Evolutionary conservation across 306 rosid species (phyloP).

Genomic region (Quercus dentata): DNA sequence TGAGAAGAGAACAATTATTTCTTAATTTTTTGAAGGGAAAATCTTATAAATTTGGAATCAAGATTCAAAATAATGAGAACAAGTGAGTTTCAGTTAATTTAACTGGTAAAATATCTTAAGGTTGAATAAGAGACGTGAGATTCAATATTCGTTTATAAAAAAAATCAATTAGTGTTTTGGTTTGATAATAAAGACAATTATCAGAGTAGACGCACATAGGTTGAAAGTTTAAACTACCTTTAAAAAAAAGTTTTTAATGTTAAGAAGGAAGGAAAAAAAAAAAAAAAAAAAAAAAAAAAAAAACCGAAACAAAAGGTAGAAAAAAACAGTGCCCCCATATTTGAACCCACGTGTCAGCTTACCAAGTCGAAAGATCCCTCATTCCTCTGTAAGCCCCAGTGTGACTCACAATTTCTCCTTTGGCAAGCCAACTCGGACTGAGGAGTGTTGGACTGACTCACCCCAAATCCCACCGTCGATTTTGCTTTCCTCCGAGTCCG

Average conservation of each 20-base stretch:
- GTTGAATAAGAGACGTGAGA: accelerated
- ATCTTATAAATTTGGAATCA: too few species aligned
- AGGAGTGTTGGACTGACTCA: not conserved
- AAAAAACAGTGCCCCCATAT: constrained; percentile 2
- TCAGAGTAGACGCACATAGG: too few species aligned
- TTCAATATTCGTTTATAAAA: accelerated
- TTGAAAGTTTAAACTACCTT: too few species aligned
- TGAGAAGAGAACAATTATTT: too few species aligned
- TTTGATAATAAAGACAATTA: too few species aligned
- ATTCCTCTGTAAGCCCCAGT: constrained; percentile 23
- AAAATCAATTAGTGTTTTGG: accelerated
- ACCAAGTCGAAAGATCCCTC: constrained; percentile 17
- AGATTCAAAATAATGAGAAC: too few species aligned
- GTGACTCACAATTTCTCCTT: constrained; percentile 26
- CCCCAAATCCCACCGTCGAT: constrained; percentile 17
- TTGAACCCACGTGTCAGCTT: constrained; percentile 30
- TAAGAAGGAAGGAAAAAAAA: too few species aligned
- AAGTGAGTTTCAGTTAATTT: accelerated
- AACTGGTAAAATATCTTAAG: accelerated
- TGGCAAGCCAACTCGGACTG: constrained; percentile 13
- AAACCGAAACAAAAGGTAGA: not conserved
- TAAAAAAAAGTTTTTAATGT: too few species aligned
- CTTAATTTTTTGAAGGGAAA: too few species aligned
- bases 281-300: too few species aligned
- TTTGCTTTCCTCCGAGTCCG: constrained; percentile 14